phyloP scores from a whole-genome alignment of 306 rosid genomes.

The Fragaria nilgerrensis region DNA sequence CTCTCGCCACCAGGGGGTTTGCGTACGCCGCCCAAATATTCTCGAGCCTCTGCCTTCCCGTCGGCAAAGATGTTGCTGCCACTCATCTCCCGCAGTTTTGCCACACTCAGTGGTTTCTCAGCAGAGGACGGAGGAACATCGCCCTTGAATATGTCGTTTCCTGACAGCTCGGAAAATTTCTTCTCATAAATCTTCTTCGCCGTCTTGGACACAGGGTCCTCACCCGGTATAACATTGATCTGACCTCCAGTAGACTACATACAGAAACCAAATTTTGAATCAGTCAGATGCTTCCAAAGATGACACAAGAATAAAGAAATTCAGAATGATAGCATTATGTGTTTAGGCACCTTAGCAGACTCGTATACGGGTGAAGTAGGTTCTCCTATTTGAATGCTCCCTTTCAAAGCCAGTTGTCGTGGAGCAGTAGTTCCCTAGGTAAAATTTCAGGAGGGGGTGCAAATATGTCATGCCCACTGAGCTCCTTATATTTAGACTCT shows the following conservation, averaged over 20 bases:
- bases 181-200: slow-evolving; percentile 82
- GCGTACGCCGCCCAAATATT: slow-evolving; percentile 91
- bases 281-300: not conserved
- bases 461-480: slow-evolving; percentile 88
- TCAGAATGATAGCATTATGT: not conserved
- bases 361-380: slow-evolving; percentile 42
- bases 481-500: slow-evolving; percentile 91
- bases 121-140: slow-evolving; percentile 66
- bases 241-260: slow-evolving; percentile 49
- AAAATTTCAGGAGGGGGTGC: slow-evolving; percentile 97
- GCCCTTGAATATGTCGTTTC: slow-evolving; percentile 83
- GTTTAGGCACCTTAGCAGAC: slow-evolving; percentile 31
- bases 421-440: slow-evolving; percentile 70
- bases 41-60: slow-evolving; percentile 88
- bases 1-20: slow-evolving; percentile 99
- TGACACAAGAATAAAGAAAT: not conserved
- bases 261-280: slow-evolving; percentile 24
- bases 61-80: slow-evolving; percentile 97
- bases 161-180: slow-evolving; percentile 78
- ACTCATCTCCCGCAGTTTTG: slow-evolving; percentile 87
- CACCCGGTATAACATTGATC: slow-evolving; percentile 29
- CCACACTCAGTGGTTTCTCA: slow-evolving; percentile 74
- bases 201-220: slow-evolving; percentile 59
- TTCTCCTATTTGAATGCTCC: slow-evolving; percentile 82
- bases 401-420: slow-evolving; percentile 72